phyloP scores from a whole-genome alignment of 139 green algal species.

The Chlorella sp. region DNA sequence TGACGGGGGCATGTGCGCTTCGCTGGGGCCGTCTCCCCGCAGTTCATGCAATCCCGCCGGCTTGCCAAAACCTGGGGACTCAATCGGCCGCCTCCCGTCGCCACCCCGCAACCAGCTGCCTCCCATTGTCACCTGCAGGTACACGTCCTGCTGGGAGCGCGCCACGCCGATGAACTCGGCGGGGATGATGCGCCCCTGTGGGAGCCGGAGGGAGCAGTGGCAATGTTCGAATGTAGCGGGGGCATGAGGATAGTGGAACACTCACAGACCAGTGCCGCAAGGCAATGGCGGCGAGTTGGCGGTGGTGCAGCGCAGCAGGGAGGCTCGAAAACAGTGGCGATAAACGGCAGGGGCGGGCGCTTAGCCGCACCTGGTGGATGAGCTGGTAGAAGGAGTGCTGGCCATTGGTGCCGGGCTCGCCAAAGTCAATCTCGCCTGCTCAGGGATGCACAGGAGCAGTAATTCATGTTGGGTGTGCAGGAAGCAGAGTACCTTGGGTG shows the following conservation, averaged over 20 bases:
- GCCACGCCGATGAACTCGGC: slow-evolving; percentile 99
- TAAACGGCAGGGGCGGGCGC: no score
- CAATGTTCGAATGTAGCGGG: not conserved
- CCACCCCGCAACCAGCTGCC: not conserved
- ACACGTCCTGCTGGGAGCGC: slow-evolving; percentile 92
- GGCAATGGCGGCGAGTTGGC: no score
- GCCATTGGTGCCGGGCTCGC: slow-evolving; percentile 99
- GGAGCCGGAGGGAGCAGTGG: not conserved
- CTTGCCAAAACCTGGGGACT: no score
- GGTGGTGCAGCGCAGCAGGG: no score
- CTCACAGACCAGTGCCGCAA: no score
- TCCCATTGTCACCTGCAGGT: slow-evolving; percentile 62
- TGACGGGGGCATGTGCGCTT: no score
- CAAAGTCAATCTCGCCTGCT: slow-evolving; percentile 97
- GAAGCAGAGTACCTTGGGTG: no score
- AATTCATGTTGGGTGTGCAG: no score
- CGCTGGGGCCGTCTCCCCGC: no score
- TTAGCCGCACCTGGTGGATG: slow-evolving; percentile 43
- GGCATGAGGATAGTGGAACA: not conserved
- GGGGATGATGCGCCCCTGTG: slow-evolving; percentile 87
- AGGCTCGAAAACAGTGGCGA: no score
- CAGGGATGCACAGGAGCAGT: no score
- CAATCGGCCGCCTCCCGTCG: not conserved
- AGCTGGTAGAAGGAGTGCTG: slow-evolving; percentile 99
- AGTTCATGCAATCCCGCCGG: no score